Percentiles rank a stretch among this genome's conserved stretches.
Evolutionary conservation across 2,329 filamentous ascomycete species (phyloP).

Genomic region (Fonsecaea monophora): DNA sequence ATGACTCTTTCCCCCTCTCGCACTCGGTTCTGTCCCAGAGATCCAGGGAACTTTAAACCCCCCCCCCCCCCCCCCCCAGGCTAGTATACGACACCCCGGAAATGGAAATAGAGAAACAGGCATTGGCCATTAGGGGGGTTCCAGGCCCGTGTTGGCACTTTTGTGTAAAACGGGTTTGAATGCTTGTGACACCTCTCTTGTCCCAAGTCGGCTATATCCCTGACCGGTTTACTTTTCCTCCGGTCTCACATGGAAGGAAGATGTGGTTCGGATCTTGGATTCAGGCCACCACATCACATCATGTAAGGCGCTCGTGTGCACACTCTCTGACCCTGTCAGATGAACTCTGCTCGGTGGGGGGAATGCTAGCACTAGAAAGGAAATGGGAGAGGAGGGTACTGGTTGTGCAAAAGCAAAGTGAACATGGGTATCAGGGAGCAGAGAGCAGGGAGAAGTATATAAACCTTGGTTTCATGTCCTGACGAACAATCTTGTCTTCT

Average conservation of each 20-base stretch:
- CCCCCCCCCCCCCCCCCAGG: no score
- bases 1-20: no score
- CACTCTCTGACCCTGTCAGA: not conserved
- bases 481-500: not conserved
- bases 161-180: not conserved
- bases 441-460: not conserved
- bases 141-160: not conserved
- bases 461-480: not conserved
- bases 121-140: not conserved
- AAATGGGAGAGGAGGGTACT: not conserved
- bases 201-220: no score
- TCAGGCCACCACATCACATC: not conserved
- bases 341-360: not conserved
- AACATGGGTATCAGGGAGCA: not conserved
- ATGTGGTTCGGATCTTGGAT: not conserved
- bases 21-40: no score
- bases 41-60: not conserved
- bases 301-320: no score
- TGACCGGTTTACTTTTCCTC: not conserved
- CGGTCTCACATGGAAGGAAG: not conserved
- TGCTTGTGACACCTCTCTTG: not conserved
- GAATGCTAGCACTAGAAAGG: not conserved
- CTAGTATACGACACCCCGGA: not conserved
- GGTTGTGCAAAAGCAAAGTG: not conserved
- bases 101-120: not conserved